Conservation (phyloP, 192 early-diverging fungal species). For the Coemansia sp. region DNA sequence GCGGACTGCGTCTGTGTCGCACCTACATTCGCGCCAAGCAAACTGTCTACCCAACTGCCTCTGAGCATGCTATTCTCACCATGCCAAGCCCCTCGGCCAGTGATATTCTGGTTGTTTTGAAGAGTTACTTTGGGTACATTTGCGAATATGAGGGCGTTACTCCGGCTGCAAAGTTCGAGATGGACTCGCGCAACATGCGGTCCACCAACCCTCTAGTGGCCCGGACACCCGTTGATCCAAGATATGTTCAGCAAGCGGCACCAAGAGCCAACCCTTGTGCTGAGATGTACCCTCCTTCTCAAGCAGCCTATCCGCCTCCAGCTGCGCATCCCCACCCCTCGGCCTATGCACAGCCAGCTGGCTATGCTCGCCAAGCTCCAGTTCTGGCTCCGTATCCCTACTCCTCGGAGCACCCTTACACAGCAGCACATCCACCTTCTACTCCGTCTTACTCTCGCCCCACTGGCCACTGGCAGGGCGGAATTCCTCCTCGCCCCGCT, state of each 20-base stretch:
- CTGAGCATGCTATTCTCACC: conserved; percentile 1
- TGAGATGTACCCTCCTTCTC: not conserved
- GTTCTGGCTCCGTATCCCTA: not conserved
- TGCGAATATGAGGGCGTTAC: conserved; percentile 5
- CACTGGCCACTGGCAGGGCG: not conserved
- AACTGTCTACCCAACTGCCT: not conserved
- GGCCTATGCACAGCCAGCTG: not conserved
- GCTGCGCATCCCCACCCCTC: too few species aligned
- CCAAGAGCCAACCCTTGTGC: not conserved
- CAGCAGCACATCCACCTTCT: not conserved
- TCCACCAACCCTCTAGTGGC: not conserved
- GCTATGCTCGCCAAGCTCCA: not conserved
- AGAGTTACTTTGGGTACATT: conserved; percentile 6
- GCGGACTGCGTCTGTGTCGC: conserved; percentile 7
- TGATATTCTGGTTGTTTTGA: not conserved
- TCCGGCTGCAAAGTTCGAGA: conserved; percentile 1
- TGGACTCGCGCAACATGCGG: conserved; percentile 3
- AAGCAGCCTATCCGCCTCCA: not conserved
- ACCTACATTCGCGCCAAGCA: conserved; percentile 14
- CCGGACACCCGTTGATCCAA: not conserved
- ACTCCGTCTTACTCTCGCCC: not conserved
- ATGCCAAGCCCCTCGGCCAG: not conserved
- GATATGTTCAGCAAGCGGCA: not conserved
- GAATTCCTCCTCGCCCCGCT: not conserved
- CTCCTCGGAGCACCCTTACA: not conserved